phyloP scores from a whole-genome alignment of 2,329 filamentous ascomycete genomes.

The Trichoderma brevicompactum region DNA sequence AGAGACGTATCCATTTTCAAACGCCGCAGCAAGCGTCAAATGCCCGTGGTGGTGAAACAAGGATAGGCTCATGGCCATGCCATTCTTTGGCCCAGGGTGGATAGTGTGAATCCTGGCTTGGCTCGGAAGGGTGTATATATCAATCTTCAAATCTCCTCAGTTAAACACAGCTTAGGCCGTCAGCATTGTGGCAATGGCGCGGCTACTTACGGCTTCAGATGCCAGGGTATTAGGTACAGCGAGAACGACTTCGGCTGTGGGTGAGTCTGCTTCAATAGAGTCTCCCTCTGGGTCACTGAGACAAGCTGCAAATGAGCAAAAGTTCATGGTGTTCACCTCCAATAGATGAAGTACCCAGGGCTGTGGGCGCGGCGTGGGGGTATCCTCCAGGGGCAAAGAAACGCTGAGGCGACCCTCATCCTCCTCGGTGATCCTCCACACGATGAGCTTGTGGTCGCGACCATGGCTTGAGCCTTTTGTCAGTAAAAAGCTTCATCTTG shows the following conservation, averaged over 20 bases:
- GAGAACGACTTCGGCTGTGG: conserved; percentile 60
- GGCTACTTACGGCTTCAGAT: conserved; percentile 65
- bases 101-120: conserved; percentile 69
- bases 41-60: conserved; percentile 57
- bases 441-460: conserved; percentile 80
- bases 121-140: conserved; percentile 81
- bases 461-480: conserved; percentile 71
- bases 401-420: conserved; percentile 70
- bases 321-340: conserved; percentile 91
- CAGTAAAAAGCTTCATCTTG: background rate
- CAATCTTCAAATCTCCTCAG: conserved; percentile 56
- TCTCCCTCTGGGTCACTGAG: conserved; percentile 39
- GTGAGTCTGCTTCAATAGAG: conserved; percentile 31
- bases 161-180: background rate
- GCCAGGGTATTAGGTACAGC: conserved; percentile 80
- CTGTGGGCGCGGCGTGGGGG: conserved; percentile 54
- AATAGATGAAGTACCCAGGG: conserved; percentile 88
- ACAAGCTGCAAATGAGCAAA: conserved; percentile 80
- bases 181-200: background rate
- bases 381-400: conserved; percentile 70
- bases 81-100: conserved; percentile 56
- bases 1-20: conserved; percentile 80
- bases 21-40: conserved; percentile 73
- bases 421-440: conserved; percentile 73
- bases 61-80: conserved; percentile 87